Conservation (phyloP, 2,329 filamentous ascomycete genomes). For the Colletotrichum gloeosporioides region DNA sequence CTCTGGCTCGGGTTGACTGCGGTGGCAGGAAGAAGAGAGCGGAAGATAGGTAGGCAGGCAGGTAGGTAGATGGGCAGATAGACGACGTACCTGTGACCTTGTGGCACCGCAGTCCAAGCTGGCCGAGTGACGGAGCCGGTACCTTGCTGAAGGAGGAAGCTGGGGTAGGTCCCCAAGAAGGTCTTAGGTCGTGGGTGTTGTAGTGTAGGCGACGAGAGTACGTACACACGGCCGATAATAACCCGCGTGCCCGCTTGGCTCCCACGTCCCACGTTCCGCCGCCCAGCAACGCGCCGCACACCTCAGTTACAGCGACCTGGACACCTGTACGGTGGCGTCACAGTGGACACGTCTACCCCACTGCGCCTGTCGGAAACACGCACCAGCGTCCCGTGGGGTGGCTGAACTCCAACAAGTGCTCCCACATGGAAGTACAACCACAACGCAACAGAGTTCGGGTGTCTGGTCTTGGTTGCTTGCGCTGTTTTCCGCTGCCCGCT, state of each 20-base stretch:
- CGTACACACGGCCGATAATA: conserved; percentile 11
- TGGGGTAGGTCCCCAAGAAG: neutral
- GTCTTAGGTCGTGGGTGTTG: neutral
- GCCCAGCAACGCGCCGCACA: conserved; percentile 4
- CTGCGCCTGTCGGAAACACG: conserved; percentile 13
- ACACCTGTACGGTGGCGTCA: conserved; percentile 3
- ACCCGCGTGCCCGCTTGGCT: neutral
- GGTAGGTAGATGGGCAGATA: neutral
- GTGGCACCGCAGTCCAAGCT: neutral
- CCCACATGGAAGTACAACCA: neutral
- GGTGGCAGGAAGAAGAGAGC: neutral
- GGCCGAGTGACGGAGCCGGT: neutral
- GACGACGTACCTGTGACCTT: neutral
- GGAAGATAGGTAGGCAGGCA: neutral
- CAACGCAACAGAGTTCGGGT: neutral
- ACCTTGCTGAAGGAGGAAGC: neutral
- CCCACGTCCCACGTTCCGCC: neutral
- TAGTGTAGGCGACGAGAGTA: neutral
- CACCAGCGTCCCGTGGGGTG: conserved; percentile 18
- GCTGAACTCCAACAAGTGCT: neutral
- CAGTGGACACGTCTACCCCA: conserved; percentile 4
- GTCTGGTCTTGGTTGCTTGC: neutral
- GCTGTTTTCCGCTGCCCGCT: neutral
- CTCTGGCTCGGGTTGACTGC: conserved; percentile 4
- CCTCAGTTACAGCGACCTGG: neutral